A percentile compares a stretch with the other conserved stretches of the same genome.
phyloP scores from a whole-genome alignment of 2,329 filamentous ascomycete species.

The Penicillium digitatum region DNA sequence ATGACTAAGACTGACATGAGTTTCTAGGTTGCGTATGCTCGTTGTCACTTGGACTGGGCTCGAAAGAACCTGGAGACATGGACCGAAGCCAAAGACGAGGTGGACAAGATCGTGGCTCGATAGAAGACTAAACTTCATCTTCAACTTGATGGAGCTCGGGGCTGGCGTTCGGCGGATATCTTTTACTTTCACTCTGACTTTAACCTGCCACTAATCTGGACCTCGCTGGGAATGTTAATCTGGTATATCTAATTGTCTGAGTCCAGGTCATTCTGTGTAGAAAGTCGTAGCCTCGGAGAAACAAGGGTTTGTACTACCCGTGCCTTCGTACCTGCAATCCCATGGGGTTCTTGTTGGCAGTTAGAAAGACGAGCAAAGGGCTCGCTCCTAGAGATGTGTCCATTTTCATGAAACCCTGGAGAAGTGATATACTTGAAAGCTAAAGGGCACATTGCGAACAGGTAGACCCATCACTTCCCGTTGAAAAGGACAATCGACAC shows the following conservation, averaged over 20 bases:
- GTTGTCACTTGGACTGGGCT: conserved; percentile 91
- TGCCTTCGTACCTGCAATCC: not conserved
- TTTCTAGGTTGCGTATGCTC: conserved; percentile 77
- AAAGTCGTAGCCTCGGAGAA: not conserved
- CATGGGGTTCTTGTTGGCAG: not conserved
- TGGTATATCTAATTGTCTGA: not conserved
- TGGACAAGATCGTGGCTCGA: conserved; percentile 69
- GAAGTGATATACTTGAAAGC: conserved; percentile 1
- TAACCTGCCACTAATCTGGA: not conserved
- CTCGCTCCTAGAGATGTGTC: not conserved
- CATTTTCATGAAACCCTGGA: not conserved
- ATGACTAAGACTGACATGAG: conserved; percentile 4
- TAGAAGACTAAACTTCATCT: conserved; percentile 22
- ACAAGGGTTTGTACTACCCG: not conserved
- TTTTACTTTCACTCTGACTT: not conserved
- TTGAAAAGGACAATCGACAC: not conserved
- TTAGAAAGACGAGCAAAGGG: not conserved
- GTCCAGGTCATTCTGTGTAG: not conserved
- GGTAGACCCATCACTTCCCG: conserved; percentile 3
- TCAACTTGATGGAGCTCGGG: not conserved
- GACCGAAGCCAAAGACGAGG: conserved; percentile 83
- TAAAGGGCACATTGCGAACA: conserved; percentile 13
- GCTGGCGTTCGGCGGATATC: not conserved
- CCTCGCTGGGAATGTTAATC: not conserved
- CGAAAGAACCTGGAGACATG: conserved; percentile 86